Evolutionary conservation across 23 red algal species (phyloP).

Genomic region (Pyropia yezoensis): DNA sequence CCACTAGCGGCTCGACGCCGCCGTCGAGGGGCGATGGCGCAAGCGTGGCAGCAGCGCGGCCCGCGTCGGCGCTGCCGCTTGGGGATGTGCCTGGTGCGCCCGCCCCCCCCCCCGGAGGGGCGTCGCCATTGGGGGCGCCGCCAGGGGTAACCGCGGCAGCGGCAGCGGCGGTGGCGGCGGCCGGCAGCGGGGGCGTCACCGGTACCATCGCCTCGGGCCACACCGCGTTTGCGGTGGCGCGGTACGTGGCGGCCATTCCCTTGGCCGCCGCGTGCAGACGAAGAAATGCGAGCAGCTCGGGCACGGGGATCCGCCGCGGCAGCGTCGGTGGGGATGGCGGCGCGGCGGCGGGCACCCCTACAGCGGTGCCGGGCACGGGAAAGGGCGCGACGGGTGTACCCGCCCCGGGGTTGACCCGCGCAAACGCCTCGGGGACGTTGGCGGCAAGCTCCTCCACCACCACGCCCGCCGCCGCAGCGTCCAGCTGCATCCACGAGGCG

Average conservation of each 20-base stretch:
- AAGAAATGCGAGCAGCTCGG: conserved; percentile 53
- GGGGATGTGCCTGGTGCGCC: no score
- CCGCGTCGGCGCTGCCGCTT: no score
- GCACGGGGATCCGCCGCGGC: conserved; percentile 37
- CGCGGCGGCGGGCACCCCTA: conserved; percentile 1
- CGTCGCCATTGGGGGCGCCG: no score
- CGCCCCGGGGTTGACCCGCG: conserved; percentile 24
- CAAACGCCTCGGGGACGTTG: conserved; percentile 55
- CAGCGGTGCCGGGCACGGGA: no score
- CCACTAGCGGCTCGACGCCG: no score
- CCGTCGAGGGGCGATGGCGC: no score
- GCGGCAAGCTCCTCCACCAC: conserved; percentile 62
- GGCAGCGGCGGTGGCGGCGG: no score
- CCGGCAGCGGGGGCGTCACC: background rate
- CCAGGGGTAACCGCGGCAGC: no score
- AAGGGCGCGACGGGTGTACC: background rate
- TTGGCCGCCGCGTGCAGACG: conserved; percentile 38
- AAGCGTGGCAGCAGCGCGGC: no score
- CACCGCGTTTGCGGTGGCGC: conserved; percentile 42
- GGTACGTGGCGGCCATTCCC: conserved; percentile 25
- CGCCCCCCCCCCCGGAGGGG: no score
- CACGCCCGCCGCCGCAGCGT: conserved; percentile 37
- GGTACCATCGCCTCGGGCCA: conserved; percentile 39
- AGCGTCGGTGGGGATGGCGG: conserved; percentile 35
- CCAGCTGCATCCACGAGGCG: conserved; percentile 25